Base-by-base conservation (phyloP, 371 early-diverging fungal genomes). In the Lichtheimia hyalospora region DNA sequence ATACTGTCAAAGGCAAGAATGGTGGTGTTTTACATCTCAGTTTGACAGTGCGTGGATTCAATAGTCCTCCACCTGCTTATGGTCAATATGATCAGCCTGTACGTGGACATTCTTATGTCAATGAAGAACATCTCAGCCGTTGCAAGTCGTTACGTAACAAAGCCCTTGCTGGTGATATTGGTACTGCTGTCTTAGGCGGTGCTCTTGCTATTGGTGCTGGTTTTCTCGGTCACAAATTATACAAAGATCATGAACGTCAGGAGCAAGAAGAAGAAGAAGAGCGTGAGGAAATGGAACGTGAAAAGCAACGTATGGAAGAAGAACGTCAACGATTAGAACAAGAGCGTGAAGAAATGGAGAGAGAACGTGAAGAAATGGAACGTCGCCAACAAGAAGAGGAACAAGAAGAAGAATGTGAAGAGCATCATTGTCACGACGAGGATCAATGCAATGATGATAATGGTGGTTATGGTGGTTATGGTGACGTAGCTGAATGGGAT, bases 21-120 rank as follows among this genome's bases (percentile, higher is more conserved):
- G 70, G 74, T 23, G 86, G 86, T 60, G 66, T 69, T 13, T 43
- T 85, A 53, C 70, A 77, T 60, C 63, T 85, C 49, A 77, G 73
- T 49, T 66, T 84, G 60, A 69, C 74, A 16, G 80, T 70, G 25
- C 60, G 66, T 2, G 83, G 79, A 51, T 82, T 84, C 61, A 75
- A 78, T 51, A 83, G 73, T 53, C 74, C 75, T 52, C 67, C 63
- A 39, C 51, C 27, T 12, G 46, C 42, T 20, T 42, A 51, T 5
- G 41, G 44, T 21, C 34, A 28, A 14, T 41, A 42, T 18, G 49
- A 44, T 23, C 60, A 60, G 28, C 27, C 73, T 41, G 63, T 75
- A 50, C 71, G 67, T 15, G 81, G 84, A n/a, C 72, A 74, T 54
- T 79, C 81, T 25, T 76, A 77, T 59, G 61, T 83, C n/a, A 44